Base-by-base conservation (phyloP, 306 rosid species). In the Castanopsis chinensis region DNA sequence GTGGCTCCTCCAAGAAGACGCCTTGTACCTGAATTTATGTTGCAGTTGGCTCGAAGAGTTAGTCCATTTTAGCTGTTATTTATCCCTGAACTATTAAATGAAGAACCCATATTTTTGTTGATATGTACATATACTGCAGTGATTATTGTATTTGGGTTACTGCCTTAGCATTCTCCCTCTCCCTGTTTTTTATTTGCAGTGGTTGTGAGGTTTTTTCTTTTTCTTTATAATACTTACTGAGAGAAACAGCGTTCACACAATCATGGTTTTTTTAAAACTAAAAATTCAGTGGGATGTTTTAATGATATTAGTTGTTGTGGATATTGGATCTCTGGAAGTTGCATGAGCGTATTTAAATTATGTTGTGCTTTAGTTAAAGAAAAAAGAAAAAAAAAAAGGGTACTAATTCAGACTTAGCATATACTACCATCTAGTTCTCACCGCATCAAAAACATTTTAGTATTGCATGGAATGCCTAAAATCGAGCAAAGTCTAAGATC, bases 11-110 rank as follows among this genome's bases (percentile, higher is more conserved):
- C 88, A 57, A 86, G 97, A 79, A 92, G 81, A 82, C 93, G 99
- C 57, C 97, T 94, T 37, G 97, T 94, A 19, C 99, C 97, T 1
- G 97, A 94, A 80, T 92, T 75, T 81, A 86, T 94, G 95, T 81
- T 94, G 87, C 87, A 86, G 57, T 81, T 94, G 83, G 99, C 99
- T 78, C 95, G 82, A 75, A 75, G 58, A 13, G 90, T 94, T 58
- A 94, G 99, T 85, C 99, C 97, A 33, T 94, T 94, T 86, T 94
- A 84, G 83, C 75, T 55, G 43, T 54, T 72, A 54, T 28, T 54
- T 75, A 69, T 57, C 37, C 55, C 58, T 55, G 55, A 11, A 5
- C 53, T 23, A 20, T 3, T 19, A 56, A 20, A 32, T 49, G 11
- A 23, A 73, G 13, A 11, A 30, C 52, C 32, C 20, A 53, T 60